Percentiles rank a stretch among this genome's conserved stretches.
Evolutionary conservation across 2,329 filamentous ascomycete genomes (phyloP).

Genomic region (Pseudocercospora fuligena): DNA sequence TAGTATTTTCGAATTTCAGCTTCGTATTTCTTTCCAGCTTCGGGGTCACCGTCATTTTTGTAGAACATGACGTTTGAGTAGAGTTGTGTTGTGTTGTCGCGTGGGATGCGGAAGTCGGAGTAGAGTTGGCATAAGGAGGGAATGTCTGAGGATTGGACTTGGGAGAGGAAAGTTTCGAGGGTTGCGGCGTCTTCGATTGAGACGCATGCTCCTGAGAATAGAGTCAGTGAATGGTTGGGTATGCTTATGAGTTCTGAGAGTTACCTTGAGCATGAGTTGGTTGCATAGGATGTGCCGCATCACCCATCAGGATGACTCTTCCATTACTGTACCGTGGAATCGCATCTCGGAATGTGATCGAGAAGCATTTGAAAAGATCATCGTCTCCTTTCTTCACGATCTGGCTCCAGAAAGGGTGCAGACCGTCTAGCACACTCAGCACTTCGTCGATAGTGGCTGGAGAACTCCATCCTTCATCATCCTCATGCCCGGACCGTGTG

Average conservation of each 20-base stretch:
- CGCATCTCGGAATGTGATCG: constrained; percentile 15
- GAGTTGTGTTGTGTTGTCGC: constrained; percentile 16
- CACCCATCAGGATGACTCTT: constrained; percentile 14
- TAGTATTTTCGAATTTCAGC: constrained; percentile 10
- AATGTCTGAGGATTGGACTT: not conserved
- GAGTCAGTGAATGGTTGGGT: too few species aligned
- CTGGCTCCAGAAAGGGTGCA: constrained; percentile 22
- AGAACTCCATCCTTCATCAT: constrained; percentile 26
- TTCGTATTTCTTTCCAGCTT: constrained; percentile 5
- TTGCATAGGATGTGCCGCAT: constrained; percentile 20
- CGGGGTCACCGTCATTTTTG: constrained; percentile 2
- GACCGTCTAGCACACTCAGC: constrained; percentile 11
- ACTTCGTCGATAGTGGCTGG: constrained; percentile 21
- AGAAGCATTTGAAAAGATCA: constrained; percentile 21
- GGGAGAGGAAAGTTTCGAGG: constrained; percentile 6
- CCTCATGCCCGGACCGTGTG: constrained; percentile 19
- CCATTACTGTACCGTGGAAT: constrained; percentile 17
- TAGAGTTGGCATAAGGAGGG: constrained; percentile 12
- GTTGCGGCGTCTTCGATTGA: constrained; percentile 20
- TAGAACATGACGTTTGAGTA: constrained; percentile 21
- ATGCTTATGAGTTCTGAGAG: too few species aligned
- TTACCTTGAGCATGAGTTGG: constrained; percentile 16
- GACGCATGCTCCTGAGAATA: not conserved
- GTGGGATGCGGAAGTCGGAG: constrained; percentile 19
- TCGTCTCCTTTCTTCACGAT: constrained; percentile 17